Base-by-base conservation (phyloP, 2,329 filamentous ascomycete species). In the Claviceps sp. region DNA sequence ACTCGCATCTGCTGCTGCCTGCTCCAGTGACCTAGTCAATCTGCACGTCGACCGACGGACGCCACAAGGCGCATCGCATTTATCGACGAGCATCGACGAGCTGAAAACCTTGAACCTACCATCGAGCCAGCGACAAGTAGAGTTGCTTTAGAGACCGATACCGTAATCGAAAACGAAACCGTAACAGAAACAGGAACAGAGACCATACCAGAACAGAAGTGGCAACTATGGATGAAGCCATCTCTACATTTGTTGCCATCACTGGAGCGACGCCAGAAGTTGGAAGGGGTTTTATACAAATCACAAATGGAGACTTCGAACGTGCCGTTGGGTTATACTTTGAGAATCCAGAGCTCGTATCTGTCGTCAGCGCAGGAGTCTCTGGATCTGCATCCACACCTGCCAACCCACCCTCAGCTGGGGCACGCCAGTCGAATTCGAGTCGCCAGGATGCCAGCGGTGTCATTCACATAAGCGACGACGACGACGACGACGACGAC, bases 291-390 rank as follows among this genome's bases (percentile, higher is more conserved):
- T 95, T 94, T 67, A 78, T 97, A 47, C 79, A 86, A 60, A 78
- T 98, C 64, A 83, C 89, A n/a, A 85, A 88, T 59, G 83, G 83
- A 61, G 85, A 95, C 64, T 73, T 91, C 49, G 82, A 88, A 67
- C 85, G 91, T 62, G 93, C 93, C 26, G 83, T 96, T 60, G 82
- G 88, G 62, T 81, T 97, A 13, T 98, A 83, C 71, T 97, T 88
- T 67, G 88, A 94, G 63, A 93, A 86, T 64, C 87, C 86, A 44
- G 89, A 91, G 47, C 79, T 84, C 6, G 64, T 66, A n/a, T 64
- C 63, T 20, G 64, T 64, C 3, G 59, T 68, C 6, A 65, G 65
- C 39, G 64, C 66, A 38, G 64, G 61, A 39, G 48, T 66, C n/a
- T 55, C 59, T 29, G 58, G 55, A 47, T 46, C 54, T 39, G 51